Evolutionary conservation across 1,284 basidiomycete genomes (phyloP), one percentile per base, ranked within the genome.

Genomic region (Ceratobasidium sp.): DNA sequence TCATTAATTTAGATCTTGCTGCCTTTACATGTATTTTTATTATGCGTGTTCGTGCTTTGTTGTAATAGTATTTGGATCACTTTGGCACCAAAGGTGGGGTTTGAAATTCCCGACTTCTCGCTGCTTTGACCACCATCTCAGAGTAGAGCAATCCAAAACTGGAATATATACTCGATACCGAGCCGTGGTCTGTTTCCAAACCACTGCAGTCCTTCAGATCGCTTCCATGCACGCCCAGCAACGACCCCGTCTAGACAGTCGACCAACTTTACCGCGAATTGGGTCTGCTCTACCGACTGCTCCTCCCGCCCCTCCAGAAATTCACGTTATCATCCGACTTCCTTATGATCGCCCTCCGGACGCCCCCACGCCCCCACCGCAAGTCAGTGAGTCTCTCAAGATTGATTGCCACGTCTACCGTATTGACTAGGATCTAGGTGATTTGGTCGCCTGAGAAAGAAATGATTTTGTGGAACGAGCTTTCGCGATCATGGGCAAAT

Each of bases 391-490:
- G 13, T n/a, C 49, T 29, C 37, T 31, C 43, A 49, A 74, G 59
- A 51, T 54, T 62, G 69, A 22, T n/a, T 56, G 37, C 37, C 46
- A 53, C 73, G 71, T 76, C 24, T 41, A 37, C 24, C 53, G 62
- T 22, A 58, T 22, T 63, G 64, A 49, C 62, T 24, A 53, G 78
- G 22, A 29, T 29, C 11, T 53, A 79, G 92, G 89, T 94, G 81
- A 88, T 91, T 84, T 94, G 92, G 92, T 92, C 86, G 58, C 77
- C 86, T 4, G 91, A 93, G 76, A 94, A 94, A 81, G 92, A 93
- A 65, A 89, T 89, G 76, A 88, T 92, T 16, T 83, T 94, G 5
- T 94, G 92, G 92, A 91, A 92, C 80, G 90, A 91, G 61, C 92
- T 94, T 76, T 89, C 92, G 73, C 86, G 88, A 77, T 91, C 90